Percentiles rank a stretch among this genome's conserved stretches.
Conservation (phyloP, 495 filamentous ascomycete species). For the Penicillium silybi region DNA sequence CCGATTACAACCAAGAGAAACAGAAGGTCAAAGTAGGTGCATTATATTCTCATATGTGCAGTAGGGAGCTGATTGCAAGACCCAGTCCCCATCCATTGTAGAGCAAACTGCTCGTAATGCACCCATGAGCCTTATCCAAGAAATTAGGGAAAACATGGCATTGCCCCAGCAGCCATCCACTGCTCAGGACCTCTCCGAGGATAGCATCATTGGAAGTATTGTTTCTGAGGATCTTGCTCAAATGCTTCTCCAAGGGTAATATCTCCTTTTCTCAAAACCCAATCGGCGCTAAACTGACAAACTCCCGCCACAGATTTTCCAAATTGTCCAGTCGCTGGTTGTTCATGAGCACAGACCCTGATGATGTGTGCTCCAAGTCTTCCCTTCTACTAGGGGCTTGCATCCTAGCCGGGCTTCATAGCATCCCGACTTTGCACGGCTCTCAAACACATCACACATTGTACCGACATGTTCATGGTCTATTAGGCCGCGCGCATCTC, state of each 20-base stretch:
- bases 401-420: constrained; percentile 14
- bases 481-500: constrained; percentile 9
- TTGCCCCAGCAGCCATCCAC: constrained; percentile 1
- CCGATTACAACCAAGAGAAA: background rate
- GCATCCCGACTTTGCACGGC: constrained; percentile 9
- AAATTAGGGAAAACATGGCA: constrained; percentile 14
- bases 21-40: background rate
- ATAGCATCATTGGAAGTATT: constrained; percentile 10
- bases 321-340: constrained; percentile 20
- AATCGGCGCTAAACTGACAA: background rate
- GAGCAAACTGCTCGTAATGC: constrained; percentile 17
- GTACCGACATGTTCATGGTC: constrained; percentile 13
- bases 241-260: constrained; percentile 11
- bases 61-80: background rate
- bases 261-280: background rate
- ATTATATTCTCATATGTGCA: background rate
- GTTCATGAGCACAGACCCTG: constrained; percentile 13
- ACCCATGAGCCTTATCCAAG: constrained; percentile 18
- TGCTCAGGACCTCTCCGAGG: constrained; percentile 2
- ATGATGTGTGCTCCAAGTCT: constrained; percentile 6
- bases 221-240: constrained; percentile 6
- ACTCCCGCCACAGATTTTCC: constrained; percentile 4
- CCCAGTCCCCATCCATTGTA: background rate
- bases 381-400: constrained; percentile 15
- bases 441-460: constrained; percentile 12